Base-by-base conservation (phyloP, 2,329 filamentous ascomycete species). In the Fusarium sambucinum region DNA sequence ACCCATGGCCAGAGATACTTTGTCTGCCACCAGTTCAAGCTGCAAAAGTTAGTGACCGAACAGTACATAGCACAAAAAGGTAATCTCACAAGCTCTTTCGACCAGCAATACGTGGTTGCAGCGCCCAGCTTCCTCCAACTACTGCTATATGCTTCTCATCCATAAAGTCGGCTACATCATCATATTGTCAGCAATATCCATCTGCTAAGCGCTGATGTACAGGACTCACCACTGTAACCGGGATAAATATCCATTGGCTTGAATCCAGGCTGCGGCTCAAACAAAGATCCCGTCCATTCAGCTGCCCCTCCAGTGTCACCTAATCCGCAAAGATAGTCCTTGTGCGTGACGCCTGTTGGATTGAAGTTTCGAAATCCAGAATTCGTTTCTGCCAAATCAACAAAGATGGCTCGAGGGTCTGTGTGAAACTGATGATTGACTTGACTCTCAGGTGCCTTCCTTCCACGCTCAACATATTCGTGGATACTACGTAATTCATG, bases 11-110 rank as follows among this genome's bases (percentile, higher is more conserved):
- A 69, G 4, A 38, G 40, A 19, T 68, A 68, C 19, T 62, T 69
- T 17, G 48, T 69, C 47, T 69, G 65, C 66, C 66, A 66, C 66
- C 66, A 69, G 19, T 69, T 69, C 42, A 68, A 19, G 23, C 66
- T 69, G 5, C 2, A 2, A 5, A 6, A 3, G 6, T 69, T 29
- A 56, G 41, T 2, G 13, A 3, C 16, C 2, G 2, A 6, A 5
- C 16, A 2, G 12, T 7, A 2, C 12, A 13, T 3, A 3, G 5
- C 13, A 11, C 3, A 5, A 27, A 6, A 27, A 27, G 25, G 8
- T n/a, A 12, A 32, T 53, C 63, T 59, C 11, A 70, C 68, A 70
- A 70, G 7, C 45, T 65, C 42, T 68, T 68, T 21, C 63, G 37
- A 0, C 55, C 67, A 8, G 55, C 48, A 3, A 70, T 32, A 6